Evolutionary conservation across 352 stramenopile species (phyloP).

Genomic region (Aphanomyces stellatus): DNA sequence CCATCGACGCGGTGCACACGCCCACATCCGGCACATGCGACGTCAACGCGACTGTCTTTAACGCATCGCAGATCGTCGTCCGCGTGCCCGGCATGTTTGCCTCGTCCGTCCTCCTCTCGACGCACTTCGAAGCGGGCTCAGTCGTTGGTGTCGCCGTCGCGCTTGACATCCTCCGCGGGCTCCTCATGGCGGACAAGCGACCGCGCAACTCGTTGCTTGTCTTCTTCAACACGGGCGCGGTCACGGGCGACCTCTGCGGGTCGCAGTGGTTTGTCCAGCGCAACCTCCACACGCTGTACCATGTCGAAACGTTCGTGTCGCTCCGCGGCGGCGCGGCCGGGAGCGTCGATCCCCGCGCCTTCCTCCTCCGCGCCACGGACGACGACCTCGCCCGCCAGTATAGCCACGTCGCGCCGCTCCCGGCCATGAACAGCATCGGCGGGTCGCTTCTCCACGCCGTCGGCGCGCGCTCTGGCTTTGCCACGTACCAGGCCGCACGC

Average conservation of each 20-base stretch:
- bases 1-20: not conserved
- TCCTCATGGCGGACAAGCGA: not conserved
- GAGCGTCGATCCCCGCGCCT: too few species aligned
- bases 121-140: slow-evolving; percentile 15
- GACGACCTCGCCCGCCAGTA: not conserved
- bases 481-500: not conserved
- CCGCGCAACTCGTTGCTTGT: not conserved
- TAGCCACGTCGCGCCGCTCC: not conserved
- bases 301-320: slow-evolving; percentile 12
- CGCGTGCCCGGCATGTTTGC: slow-evolving; percentile 1
- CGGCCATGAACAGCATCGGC: slow-evolving; percentile 17
- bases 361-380: slow-evolving; percentile 16
- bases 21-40: not conserved
- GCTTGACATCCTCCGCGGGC: not conserved
- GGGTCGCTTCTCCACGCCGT: not conserved
- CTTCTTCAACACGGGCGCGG: slow-evolving; percentile 16
- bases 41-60: not conserved
- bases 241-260: not conserved
- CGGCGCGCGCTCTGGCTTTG: not conserved
- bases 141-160: slow-evolving; percentile 1
- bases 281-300: not conserved
- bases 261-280: not conserved
- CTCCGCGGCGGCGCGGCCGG: not conserved
- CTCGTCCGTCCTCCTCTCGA: not conserved
- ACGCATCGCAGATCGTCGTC: slow-evolving; percentile 6